Evolutionary conservation across 2,329 filamentous ascomycete species (phyloP), one percentile per base, ranked within the genome.

Genomic region (Davidsoniella eucalypti): DNA sequence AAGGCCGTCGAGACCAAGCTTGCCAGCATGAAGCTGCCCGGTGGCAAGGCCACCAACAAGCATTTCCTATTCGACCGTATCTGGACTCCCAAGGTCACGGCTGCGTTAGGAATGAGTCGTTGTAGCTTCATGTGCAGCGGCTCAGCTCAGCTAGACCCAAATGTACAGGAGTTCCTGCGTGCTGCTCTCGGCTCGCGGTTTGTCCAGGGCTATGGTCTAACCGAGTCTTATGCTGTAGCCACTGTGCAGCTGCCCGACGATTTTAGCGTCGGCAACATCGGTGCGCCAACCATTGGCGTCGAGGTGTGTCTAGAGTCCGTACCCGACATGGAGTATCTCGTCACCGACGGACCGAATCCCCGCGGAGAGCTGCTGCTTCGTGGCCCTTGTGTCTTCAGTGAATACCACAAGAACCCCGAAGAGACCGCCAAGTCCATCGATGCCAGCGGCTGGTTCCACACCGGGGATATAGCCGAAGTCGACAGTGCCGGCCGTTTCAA

Each of bases 361-460:
- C 85, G 92, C 33, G 92, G 92, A 50, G 92, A 98, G 67, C 71
- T 98, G 26, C 72, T 95, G 18, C 66, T 96, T 47, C 79, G 90
- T 41, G 87, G 88, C 1, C 77, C 80, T n/a, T 75, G 75, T 55
- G 70, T 88, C 50, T 95, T 96, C 73, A 70, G 68, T 48, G 85
- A 87, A 62, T 98, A 98, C 68, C 90, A 82, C 72, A 87, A 86
- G 69, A 93, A 94, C 65, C 74, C 80, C 0, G 87, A 84, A 55
- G 90, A 95, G 72, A 96, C 90, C 1, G 67, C 70, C 52, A 92
- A 92, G 66, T 72, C 81, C 0, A 71, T 96, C 43, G 86, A 90
- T 7, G 70, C 81, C 29, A 87, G 95, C 56, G 92, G 92, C 54
- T 98, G 92, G 92, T 96, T 98, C 76, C 84, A 84, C 63, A 95